These are phyloP conservation scores for Leishmania major DNA, from an alignment of 208 protist genomes.

Conservation along the genomic window DNA sequence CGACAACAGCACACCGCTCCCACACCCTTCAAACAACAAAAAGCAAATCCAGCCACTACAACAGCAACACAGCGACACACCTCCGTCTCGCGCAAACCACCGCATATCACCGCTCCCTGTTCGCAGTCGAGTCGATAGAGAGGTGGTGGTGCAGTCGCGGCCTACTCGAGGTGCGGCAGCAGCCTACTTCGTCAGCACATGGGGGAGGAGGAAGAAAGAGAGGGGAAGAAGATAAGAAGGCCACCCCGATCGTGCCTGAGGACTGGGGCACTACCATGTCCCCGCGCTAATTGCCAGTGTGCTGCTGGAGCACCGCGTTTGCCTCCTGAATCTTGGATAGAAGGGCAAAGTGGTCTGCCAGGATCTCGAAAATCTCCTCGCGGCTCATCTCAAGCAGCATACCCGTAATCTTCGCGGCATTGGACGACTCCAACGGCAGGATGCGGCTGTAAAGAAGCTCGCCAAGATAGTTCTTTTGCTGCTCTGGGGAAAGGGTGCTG, in stretches of 20 bases:
- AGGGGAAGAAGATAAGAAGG: background rate
- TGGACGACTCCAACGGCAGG: constrained; percentile 38
- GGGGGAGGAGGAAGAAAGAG: too few species aligned
- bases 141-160: background rate
- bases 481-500: constrained; percentile 54
- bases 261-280: background rate
- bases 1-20: background rate
- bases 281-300: constrained; percentile 26
- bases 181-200: background rate
- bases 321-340: constrained; percentile 68
- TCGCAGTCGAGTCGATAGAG: background rate
- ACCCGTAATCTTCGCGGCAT: constrained; percentile 78
- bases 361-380: constrained; percentile 68
- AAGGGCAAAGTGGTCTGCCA: constrained; percentile 46
- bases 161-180: background rate
- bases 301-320: constrained; percentile 56
- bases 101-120: background rate
- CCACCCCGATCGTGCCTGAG: background rate
- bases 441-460: constrained; percentile 71
- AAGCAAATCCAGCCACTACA: background rate
- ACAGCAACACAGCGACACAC: background rate
- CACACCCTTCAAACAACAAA: background rate
- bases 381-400: constrained; percentile 84
- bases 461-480: constrained; percentile 79
- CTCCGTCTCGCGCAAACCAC: background rate